These are phyloP conservation scores for Mycena haematopus DNA, from an alignment of 768 basidiomycete genomes.

Conservation along the genomic window DNA sequence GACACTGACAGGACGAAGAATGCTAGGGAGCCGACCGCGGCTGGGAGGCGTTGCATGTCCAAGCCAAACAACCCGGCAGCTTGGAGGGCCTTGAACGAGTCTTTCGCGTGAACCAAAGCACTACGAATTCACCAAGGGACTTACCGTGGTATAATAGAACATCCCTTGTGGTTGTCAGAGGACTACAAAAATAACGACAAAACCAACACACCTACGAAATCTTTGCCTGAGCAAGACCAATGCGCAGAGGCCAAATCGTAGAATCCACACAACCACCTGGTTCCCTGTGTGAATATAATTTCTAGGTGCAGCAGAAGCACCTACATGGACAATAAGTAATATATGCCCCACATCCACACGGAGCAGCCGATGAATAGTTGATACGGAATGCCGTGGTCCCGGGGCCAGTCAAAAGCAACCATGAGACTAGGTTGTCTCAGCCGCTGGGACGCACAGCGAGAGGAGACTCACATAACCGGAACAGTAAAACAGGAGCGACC, in stretches of 20 bases:
- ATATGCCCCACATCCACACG: constrained; percentile 55
- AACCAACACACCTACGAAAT: constrained; percentile 44
- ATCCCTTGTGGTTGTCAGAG: constrained; percentile 24
- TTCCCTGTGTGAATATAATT: constrained; percentile 1
- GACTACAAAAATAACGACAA: no score
- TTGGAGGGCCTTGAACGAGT: constrained; percentile 52
- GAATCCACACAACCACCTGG: constrained; percentile 49
- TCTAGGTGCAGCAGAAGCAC: constrained; percentile 13
- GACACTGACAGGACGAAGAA: constrained; percentile 60
- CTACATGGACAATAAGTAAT: constrained; percentile 63
- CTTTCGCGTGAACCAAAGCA: background rate
- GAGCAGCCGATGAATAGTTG: constrained; percentile 45
- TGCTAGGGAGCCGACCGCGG: constrained; percentile 57
- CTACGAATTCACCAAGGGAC: background rate
- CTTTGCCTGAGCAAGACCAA: constrained; percentile 46
- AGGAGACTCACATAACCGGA: constrained; percentile 55
- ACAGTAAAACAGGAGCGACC: constrained; percentile 68
- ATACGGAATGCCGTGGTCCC: constrained; percentile 62
- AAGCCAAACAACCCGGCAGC: constrained; percentile 78
- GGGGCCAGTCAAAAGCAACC: constrained; percentile 76
- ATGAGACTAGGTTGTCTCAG: constrained; percentile 46
- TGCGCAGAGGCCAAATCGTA: constrained; percentile 42
- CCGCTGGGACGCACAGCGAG: background rate
- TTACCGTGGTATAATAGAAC: constrained; percentile 56
- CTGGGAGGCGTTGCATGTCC: constrained; percentile 70